Conservation (phyloP, 2,329 filamentous ascomycete species). For the Botrytis tulipae region DNA sequence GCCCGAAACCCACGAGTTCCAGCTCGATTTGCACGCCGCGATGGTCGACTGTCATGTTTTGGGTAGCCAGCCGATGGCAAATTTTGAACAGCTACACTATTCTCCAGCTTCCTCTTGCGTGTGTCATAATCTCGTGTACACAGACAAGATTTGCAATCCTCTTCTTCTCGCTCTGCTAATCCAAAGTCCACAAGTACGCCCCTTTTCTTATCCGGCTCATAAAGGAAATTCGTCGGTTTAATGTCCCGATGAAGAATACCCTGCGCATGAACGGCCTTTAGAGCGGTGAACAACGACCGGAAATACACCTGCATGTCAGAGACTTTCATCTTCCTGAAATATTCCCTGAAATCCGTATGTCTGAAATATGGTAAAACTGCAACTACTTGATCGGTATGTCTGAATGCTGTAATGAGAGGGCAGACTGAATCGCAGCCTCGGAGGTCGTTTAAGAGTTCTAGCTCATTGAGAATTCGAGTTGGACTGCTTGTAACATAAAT, state of each 20-base stretch:
- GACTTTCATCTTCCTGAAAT: conserved; percentile 87
- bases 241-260: conserved; percentile 92
- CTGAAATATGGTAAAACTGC: conserved; percentile 94
- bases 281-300: conserved; percentile 79
- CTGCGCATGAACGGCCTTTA: conserved; percentile 78
- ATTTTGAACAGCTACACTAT: conserved; percentile 56
- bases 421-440: conserved; percentile 82
- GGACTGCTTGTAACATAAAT: conserved; percentile 98
- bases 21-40: conserved; percentile 87
- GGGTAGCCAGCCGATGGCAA: conserved; percentile 69
- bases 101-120: conserved; percentile 59
- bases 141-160: conserved; percentile 76
- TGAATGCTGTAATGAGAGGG: conserved; percentile 95
- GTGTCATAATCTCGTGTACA: conserved; percentile 55
- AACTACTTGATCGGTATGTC: conserved; percentile 89
- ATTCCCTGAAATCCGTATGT: conserved; percentile 90
- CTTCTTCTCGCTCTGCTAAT: conserved; percentile 81
- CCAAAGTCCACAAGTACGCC: conserved; percentile 98
- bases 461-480: conserved; percentile 88
- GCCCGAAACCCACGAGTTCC: conserved; percentile 95
- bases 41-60: conserved; percentile 83
- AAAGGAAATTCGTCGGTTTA: conserved; percentile 96
- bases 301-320: conserved; percentile 88
- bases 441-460: conserved; percentile 88
- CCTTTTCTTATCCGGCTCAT: conserved; percentile 74